phyloP scores from a whole-genome alignment of 2,329 filamentous ascomycete species.

The Kalaharituber pfeilii region DNA sequence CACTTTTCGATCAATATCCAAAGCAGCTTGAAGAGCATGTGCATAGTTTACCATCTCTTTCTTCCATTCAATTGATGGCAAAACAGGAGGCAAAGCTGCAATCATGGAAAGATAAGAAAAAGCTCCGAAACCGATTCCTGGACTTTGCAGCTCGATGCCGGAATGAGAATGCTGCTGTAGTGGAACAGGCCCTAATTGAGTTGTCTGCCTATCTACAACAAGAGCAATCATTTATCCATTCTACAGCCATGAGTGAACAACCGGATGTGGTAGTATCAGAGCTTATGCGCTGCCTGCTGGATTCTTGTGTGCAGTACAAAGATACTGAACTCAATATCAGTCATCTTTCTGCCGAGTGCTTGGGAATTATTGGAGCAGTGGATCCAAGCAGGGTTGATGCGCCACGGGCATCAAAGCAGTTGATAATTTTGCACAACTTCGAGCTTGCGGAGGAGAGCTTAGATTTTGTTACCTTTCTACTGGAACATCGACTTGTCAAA shows the following conservation, averaged over 20 bases:
- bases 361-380: conserved; percentile 78
- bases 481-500: conserved; percentile 76
- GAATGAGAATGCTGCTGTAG: conserved; percentile 74
- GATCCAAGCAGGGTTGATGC: conserved; percentile 81
- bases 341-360: conserved; percentile 57
- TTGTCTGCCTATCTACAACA: conserved; percentile 52
- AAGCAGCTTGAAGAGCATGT: conserved; percentile 47
- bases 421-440: conserved; percentile 79
- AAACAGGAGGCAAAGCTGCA: conserved; percentile 50
- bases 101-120: conserved; percentile 46
- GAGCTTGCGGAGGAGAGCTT: conserved; percentile 57
- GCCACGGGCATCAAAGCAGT: conserved; percentile 58
- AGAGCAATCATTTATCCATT: conserved; percentile 63
- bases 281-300: conserved; percentile 61
- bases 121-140: conserved; percentile 47
- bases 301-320: conserved; percentile 69
- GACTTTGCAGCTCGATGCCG: conserved; percentile 56
- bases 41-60: conserved; percentile 60
- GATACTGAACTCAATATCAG: conserved; percentile 48
- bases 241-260: conserved; percentile 64
- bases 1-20: conserved; percentile 46
- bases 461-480: conserved; percentile 67
- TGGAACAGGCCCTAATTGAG: conserved; percentile 63
- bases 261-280: conserved; percentile 56
- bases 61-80: conserved; percentile 48